These are phyloP conservation scores for Jatropha podagrica DNA, from an alignment of 441 rosid genomes.

Conservation along the genomic window DNA sequence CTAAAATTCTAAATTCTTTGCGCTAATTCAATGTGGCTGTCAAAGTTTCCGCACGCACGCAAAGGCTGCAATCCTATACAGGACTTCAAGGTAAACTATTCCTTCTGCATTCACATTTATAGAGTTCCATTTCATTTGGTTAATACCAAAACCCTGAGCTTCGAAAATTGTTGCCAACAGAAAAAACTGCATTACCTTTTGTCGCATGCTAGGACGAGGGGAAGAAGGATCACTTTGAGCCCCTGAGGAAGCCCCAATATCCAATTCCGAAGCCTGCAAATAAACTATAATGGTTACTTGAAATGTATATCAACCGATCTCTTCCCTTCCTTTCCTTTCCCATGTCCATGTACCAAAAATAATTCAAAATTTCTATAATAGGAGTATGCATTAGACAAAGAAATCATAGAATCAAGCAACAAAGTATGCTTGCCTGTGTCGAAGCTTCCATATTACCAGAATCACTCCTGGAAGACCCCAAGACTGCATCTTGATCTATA, in stretches of 20 bases:
- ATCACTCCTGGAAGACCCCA: background rate
- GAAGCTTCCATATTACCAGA: background rate
- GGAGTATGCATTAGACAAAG: background rate
- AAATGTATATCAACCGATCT: background rate
- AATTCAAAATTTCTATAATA: background rate
- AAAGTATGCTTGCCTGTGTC: background rate
- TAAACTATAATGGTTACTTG: background rate
- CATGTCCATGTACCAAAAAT: background rate
- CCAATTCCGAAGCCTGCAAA: background rate
- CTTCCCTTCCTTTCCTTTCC: background rate
- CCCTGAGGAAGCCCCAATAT: background rate
- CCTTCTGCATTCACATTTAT: conserved; percentile 3
- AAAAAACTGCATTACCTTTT: background rate
- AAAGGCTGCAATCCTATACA: background rate
- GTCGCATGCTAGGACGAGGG: background rate
- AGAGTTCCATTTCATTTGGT: background rate
- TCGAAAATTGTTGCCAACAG: background rate
- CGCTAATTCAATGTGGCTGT: background rate
- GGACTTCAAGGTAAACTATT: background rate
- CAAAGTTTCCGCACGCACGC: background rate
- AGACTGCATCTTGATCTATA: background rate
- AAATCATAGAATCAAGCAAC: background rate
- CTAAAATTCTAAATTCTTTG: background rate
- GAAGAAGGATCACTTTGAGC: background rate
- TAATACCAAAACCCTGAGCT: background rate